Conservation (phyloP, 169 alveolate species). For the Eimeria maxima region DNA sequence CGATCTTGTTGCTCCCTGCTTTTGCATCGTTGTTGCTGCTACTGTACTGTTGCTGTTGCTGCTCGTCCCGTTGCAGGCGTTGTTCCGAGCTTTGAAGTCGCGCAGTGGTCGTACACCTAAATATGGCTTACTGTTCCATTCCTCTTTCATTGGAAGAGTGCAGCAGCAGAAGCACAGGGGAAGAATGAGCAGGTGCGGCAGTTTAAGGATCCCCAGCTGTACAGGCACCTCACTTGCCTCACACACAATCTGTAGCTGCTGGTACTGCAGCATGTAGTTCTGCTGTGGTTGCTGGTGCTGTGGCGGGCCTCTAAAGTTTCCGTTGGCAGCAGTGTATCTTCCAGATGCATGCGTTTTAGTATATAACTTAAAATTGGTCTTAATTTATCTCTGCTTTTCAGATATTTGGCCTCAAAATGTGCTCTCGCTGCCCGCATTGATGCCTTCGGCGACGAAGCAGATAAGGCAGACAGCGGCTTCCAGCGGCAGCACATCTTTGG, state of each 20-base stretch:
- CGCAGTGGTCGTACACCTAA: slow-evolving; percentile 98
- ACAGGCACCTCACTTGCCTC: background rate
- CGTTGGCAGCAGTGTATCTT: background rate
- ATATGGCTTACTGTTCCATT: slow-evolving; percentile 98
- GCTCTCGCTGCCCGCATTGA: slow-evolving; percentile 99
- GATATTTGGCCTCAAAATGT: slow-evolving; percentile 98
- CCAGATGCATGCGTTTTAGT: background rate
- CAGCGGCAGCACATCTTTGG: slow-evolving; percentile 94
- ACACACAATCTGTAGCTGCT: no score
- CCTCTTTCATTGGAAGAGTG: slow-evolving; percentile 98
- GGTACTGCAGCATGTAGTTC: no score
- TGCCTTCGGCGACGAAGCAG: slow-evolving; percentile 90
- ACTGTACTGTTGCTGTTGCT: background rate
- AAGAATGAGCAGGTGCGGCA: slow-evolving; percentile 79
- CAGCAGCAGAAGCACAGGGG: slow-evolving; percentile 96
- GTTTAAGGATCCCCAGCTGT: background rate
- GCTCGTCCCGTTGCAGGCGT: slow-evolving; percentile 92
- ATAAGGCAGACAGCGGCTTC: background rate
- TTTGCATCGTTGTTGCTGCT: no score
- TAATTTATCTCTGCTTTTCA: slow-evolving; percentile 80
- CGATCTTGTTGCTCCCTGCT: no score
- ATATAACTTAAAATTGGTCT: background rate
- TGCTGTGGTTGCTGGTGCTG: background rate
- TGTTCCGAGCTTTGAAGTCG: slow-evolving; percentile 98
- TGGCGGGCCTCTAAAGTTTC: background rate